phyloP scores from a whole-genome alignment of 441 rosid species.

The Corymbia calophylla region DNA sequence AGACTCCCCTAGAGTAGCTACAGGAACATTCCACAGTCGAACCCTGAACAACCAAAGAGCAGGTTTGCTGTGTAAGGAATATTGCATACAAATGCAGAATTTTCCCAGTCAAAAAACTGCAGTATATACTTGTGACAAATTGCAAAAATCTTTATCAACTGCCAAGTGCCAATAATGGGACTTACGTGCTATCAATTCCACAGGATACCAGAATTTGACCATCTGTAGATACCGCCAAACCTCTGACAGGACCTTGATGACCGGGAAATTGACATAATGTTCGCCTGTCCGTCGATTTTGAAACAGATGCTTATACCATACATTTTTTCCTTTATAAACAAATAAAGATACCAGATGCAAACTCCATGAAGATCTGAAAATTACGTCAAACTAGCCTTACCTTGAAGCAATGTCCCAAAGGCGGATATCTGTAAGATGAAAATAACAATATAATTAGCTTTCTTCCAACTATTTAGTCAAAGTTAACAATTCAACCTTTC shows the following conservation, averaged over 20 bases:
- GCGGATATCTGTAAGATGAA: constrained; percentile 65
- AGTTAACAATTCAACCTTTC: not conserved
- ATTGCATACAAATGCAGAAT: not conserved
- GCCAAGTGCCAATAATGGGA: not conserved
- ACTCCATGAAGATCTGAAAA: not conserved
- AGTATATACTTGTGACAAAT: not conserved
- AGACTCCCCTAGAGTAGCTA: constrained; percentile 45
- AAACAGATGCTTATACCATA: not conserved
- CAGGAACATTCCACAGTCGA: constrained; percentile 91
- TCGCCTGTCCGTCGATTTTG: constrained; percentile 39
- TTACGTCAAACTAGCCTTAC: constrained; percentile 17
- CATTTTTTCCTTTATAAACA: not conserved
- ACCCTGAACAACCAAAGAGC: constrained; percentile 41
- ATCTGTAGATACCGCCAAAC: constrained; percentile 84
- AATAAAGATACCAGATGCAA: not conserved
- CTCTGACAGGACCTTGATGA: constrained; percentile 88
- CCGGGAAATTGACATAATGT: constrained; percentile 91
- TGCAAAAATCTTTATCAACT: not conserved
- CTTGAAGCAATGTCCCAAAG: constrained; percentile 93
- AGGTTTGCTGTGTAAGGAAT: not conserved
- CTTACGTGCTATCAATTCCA: constrained; percentile 93
- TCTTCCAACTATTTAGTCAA: not conserved
- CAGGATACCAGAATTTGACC: constrained; percentile 75
- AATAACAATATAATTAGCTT: not conserved
- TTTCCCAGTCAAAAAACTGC: not conserved